phyloP scores from a whole-genome alignment of 805 yeast genomes.

The Yamadazyma sp. region DNA sequence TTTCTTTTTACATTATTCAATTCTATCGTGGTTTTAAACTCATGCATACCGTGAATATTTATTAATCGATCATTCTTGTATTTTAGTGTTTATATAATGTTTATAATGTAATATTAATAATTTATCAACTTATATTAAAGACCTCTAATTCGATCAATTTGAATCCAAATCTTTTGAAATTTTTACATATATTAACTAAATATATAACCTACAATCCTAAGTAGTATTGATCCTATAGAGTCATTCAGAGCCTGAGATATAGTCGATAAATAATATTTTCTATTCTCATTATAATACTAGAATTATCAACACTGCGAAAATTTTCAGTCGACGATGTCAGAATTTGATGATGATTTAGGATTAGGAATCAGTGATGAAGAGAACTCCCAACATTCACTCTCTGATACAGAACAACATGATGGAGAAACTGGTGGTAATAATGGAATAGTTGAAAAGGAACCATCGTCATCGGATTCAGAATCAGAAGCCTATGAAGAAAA shows the following conservation, averaged over 20 bases:
- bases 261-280: too few relatives aligned
- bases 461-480: conserved; percentile 16
- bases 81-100: neutral
- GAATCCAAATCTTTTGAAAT: too few relatives aligned
- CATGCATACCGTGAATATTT: neutral
- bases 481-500: conserved; percentile 33
- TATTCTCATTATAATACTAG: too few relatives aligned
- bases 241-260: too few relatives aligned
- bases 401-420: neutral
- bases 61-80: neutral
- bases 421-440: neutral
- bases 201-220: too few relatives aligned
- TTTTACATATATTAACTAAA: too few relatives aligned
- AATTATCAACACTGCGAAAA: too few relatives aligned
- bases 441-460: conserved; percentile 1
- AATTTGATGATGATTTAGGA: conserved; percentile 12
- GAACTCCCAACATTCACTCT: conserved; percentile 2
- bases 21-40: too few relatives aligned
- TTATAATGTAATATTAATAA: too few relatives aligned
- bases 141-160: too few relatives aligned
- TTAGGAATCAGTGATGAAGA: conserved; percentile 11
- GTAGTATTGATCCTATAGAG: too few relatives aligned
- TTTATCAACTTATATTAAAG: conserved; percentile 4
- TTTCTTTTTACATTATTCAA: too few relatives aligned
- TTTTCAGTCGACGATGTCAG: conserved; percentile 8